These are phyloP conservation scores for Lipomyces chichibuensis DNA, from an alignment of 805 yeast species.

Conservation along the genomic window DNA sequence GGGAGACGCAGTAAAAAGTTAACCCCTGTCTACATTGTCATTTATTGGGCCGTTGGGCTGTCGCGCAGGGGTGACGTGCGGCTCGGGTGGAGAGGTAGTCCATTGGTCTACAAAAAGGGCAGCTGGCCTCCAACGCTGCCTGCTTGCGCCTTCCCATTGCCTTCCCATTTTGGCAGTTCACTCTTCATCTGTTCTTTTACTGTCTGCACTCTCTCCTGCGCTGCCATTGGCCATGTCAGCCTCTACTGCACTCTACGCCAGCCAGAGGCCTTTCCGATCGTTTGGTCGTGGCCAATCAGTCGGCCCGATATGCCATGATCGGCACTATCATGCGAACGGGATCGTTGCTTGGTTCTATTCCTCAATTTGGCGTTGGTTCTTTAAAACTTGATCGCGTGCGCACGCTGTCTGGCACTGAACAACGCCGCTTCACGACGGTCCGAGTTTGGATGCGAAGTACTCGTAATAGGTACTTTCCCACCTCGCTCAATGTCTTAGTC, in stretches of 20 bases:
- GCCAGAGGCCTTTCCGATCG: background rate
- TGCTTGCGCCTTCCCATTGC: background rate
- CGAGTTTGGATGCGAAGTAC: background rate
- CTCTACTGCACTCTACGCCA: background rate
- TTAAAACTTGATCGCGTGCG: background rate
- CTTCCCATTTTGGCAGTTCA: background rate
- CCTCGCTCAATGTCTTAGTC: background rate
- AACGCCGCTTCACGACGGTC: background rate
- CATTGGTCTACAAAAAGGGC: background rate
- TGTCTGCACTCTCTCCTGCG: background rate
- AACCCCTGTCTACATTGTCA: no score
- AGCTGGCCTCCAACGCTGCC: background rate
- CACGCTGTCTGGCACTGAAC: background rate
- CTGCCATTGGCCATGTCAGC: background rate
- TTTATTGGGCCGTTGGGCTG: no score
- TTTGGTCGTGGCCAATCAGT: background rate
- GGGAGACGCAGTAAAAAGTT: no score
- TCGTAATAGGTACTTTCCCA: background rate
- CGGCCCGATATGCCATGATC: background rate
- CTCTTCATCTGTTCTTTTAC: background rate
- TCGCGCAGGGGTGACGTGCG: background rate
- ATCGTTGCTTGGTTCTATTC: background rate
- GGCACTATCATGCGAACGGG: background rate
- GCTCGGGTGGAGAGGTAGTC: background rate
- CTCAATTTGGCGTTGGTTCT: background rate